phyloP scores from a whole-genome alignment of 257 asterid species.

The Thymus mandschuricus region DNA sequence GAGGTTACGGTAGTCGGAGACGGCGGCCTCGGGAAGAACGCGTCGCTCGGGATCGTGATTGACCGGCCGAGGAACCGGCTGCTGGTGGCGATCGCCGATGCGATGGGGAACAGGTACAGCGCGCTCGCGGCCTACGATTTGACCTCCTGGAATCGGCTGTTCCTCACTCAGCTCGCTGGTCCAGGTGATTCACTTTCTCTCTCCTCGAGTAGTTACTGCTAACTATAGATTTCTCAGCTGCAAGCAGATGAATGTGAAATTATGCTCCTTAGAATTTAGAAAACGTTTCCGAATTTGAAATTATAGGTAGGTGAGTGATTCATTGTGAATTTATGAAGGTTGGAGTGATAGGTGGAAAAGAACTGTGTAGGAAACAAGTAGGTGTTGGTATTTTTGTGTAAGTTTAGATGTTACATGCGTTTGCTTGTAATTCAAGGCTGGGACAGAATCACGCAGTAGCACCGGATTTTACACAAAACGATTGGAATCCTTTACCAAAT shows the following conservation, averaged over 20 bases:
- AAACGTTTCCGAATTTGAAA: background rate
- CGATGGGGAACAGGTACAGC: slow-evolving; percentile 62
- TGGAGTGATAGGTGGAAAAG: background rate
- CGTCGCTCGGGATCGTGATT: slow-evolving; percentile 75
- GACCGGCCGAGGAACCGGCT: slow-evolving; percentile 88
- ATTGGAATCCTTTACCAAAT: background rate
- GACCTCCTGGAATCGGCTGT: slow-evolving; percentile 71
- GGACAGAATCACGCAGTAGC: background rate
- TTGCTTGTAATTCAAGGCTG: no score
- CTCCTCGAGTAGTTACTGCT: background rate
- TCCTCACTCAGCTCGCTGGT: slow-evolving; percentile 77
- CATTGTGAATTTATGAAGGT: background rate
- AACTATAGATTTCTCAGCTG: background rate
- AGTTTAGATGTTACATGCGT: background rate
- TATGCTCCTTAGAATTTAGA: background rate
- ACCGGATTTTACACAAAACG: background rate
- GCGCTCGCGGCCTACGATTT: slow-evolving; percentile 87
- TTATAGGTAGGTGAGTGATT: background rate
- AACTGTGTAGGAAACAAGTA: background rate
- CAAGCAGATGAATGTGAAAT: background rate
- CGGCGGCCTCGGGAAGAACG: slow-evolving; percentile 66
- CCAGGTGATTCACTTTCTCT: slow-evolving; percentile 56
- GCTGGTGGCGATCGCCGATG: slow-evolving; percentile 68
- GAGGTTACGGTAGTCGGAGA: slow-evolving; percentile 62
- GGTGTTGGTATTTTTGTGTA: background rate